A percentile compares a stretch with the other conserved stretches of the same genome.
phyloP scores from a whole-genome alignment of 768 basidiomycete genomes.

The Tylopilus subfusipes region DNA sequence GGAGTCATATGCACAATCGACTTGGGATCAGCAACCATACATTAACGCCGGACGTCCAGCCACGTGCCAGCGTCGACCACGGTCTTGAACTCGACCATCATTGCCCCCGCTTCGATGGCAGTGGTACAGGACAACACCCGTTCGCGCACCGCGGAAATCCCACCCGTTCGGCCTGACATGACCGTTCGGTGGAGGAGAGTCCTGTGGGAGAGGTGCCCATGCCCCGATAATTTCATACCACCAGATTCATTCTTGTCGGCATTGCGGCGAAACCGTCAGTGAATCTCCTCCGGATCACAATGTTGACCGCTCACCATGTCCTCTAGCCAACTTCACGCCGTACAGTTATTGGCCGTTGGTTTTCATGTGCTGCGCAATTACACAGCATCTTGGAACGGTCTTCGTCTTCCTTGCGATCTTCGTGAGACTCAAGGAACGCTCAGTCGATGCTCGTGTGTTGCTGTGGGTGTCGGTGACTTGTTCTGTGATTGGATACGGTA shows the following conservation, averaged over 20 bases:
- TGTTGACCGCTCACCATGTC: constrained; percentile 11
- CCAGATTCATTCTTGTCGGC: constrained; percentile 69
- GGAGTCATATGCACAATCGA: too few relatives aligned
- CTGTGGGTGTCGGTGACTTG: constrained; percentile 60
- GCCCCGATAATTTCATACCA: constrained; percentile 86
- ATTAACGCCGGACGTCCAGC: background rate
- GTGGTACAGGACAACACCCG: background rate
- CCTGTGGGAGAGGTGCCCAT: constrained; percentile 73
- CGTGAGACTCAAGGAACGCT: constrained; percentile 58
- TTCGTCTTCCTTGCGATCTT: constrained; percentile 83
- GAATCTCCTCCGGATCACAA: constrained; percentile 7
- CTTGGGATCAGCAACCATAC: constrained; percentile 1
- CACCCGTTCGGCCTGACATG: constrained; percentile 6
- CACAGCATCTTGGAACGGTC: constrained; percentile 79
- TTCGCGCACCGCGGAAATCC: background rate
- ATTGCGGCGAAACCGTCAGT: constrained; percentile 73
- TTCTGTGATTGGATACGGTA: constrained; percentile 57
- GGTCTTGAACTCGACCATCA: too few relatives aligned
- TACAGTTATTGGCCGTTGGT: constrained; percentile 77
- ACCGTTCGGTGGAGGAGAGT: constrained; percentile 58
- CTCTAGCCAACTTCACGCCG: constrained; percentile 72
- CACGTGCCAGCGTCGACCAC: constrained; percentile 11
- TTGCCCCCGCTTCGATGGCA: background rate
- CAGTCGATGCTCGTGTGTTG: constrained; percentile 65
- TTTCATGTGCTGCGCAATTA: constrained; percentile 66